Evolutionary conservation across 257 asterid genomes (phyloP), one percentile per base, ranked within the genome.

Genomic region (Ajuga chamaepitys): DNA sequence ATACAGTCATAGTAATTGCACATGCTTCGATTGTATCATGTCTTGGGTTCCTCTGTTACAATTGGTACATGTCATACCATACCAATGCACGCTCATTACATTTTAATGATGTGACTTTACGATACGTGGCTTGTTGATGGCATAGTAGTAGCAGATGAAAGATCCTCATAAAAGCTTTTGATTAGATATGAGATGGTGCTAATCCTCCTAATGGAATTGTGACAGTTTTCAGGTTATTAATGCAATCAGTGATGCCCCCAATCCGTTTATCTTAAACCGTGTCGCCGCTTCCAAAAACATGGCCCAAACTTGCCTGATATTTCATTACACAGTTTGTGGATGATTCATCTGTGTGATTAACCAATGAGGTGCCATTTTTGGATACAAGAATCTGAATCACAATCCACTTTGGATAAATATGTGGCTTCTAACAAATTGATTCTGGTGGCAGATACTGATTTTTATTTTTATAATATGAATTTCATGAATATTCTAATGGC

Each of bases 401-500:
- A 62, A 37, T 72, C 81, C 81, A 72, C 72, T 72, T 11, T 6
- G n/a, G 14, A 45, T 11, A 58, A n/a, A 65, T 34, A 21, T 53
- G 73, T 77, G 81, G 77, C 50, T 50, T 70, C 62, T 34, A 38
- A 47, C 63, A 40, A 71, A 2, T 61, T 47, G 71, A 2, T 66
- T 47, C 14, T 38, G 67, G 68, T 61, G 62, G 55, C 57, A 64
- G 54, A 5, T 70, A 45, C 53, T 62, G 67, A 67, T 72, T 14
- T 11, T 41, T 17, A 3, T 28, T 28, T 8, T 30, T 4, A 30
- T 14, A 22, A 41, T 54, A 34, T 58, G 18, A 1, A 8, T 67
- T 44, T 70, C 73, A 17, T 35, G 75, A 63, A 77, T 77, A 72
- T 77, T 63, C 78, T 32, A 68, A 50, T 72, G 73, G 73, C 67